These are phyloP conservation scores for Tylopilus sp. DNA, from an alignment of 1,284 basidiomycete species.

Conservation along the genomic window DNA sequence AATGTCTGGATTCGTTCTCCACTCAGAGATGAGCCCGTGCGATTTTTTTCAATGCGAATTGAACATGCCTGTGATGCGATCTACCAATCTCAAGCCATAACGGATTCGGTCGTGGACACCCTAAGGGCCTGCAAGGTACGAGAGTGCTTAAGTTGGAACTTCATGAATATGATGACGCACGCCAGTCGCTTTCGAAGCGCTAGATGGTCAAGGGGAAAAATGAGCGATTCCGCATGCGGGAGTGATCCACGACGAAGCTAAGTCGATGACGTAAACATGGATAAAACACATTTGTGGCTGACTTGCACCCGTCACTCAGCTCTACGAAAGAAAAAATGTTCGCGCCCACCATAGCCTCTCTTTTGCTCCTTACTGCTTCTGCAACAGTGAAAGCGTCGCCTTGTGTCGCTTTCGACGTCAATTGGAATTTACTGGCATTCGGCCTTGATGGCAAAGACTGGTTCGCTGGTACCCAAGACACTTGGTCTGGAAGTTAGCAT, in stretches of 20 bases:
- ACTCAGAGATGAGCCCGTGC: not conserved
- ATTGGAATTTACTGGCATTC: slow-evolving; percentile 71
- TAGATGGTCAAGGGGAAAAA: no score
- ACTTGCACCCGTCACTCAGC: not conserved
- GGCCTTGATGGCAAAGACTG: slow-evolving; percentile 74
- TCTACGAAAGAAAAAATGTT: slow-evolving; percentile 33
- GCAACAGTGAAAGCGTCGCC: slow-evolving; percentile 43
- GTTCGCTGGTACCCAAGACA: slow-evolving; percentile 59
- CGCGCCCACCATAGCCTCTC: slow-evolving; percentile 51
- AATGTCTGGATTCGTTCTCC: not conserved
- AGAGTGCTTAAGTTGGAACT: no score
- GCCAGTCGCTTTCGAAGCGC: no score
- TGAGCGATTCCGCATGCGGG: no score
- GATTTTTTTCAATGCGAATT: no score
- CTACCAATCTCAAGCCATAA: no score
- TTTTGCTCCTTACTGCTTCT: slow-evolving; percentile 49
- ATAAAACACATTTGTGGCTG: not conserved
- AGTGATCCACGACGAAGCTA: no score
- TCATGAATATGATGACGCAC: no score
- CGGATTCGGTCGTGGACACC: no score
- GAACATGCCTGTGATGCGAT: no score
- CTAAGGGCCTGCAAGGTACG: no score
- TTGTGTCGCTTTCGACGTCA: slow-evolving; percentile 65
- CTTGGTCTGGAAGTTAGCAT: slow-evolving; percentile 57
- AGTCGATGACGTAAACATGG: not conserved